Evolutionary conservation across 2,329 filamentous ascomycete genomes (phyloP).

Genomic region (Lachnellula arida): DNA sequence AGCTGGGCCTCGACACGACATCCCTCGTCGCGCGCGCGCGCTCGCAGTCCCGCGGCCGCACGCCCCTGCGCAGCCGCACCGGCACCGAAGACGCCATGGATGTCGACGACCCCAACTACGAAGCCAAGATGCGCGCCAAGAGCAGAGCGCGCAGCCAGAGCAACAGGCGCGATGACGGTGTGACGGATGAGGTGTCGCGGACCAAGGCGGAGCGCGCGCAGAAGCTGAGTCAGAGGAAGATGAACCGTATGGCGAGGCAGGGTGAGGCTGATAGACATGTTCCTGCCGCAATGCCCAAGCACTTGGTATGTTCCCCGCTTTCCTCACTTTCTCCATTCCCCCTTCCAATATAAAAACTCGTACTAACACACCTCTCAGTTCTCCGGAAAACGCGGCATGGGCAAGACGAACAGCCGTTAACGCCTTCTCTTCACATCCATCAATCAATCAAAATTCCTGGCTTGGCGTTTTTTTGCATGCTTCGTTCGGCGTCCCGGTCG

Average conservation of each 20-base stretch:
- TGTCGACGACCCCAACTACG: constrained; percentile 52
- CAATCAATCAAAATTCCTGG: not conserved
- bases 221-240: constrained; percentile 94
- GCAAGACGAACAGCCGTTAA: constrained; percentile 75
- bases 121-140: constrained; percentile 63
- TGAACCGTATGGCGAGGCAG: constrained; percentile 96
- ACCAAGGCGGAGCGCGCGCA: constrained; percentile 79
- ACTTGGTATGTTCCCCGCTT: constrained; percentile 63
- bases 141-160: constrained; percentile 63
- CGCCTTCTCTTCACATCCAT: not conserved
- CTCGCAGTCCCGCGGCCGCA: constrained; percentile 45
- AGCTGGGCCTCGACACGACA: constrained; percentile 67
- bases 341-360: not conserved
- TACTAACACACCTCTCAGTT: constrained; percentile 50
- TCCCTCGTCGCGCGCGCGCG: no score
- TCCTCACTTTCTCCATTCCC: not conserved
- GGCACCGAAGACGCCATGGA: constrained; percentile 73
- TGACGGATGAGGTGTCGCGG: constrained; percentile 61
- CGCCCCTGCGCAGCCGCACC: constrained; percentile 56
- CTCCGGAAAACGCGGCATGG: constrained; percentile 87
- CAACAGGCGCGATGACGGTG: constrained; percentile 73
- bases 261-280: constrained; percentile 94
- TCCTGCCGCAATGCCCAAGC: constrained; percentile 76
- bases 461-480: not conserved
- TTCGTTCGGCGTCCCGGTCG: not conserved